Conservation (phyloP, 2,329 filamentous ascomycete genomes). For the Rhytidhysteron rufulum region DNA sequence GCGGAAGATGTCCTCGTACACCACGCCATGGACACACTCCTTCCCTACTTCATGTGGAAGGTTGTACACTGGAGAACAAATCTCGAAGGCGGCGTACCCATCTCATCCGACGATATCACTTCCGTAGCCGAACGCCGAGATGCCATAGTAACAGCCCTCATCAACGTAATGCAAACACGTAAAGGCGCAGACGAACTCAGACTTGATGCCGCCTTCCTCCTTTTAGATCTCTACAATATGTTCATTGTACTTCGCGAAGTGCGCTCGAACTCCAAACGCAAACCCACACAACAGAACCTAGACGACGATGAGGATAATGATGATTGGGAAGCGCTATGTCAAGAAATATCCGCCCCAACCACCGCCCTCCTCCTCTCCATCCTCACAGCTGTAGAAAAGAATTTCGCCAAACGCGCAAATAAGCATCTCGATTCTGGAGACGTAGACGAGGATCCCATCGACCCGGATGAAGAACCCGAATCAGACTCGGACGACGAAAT, state of each 20-base stretch:
- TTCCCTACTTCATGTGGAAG: constrained; percentile 98
- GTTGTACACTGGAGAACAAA: constrained; percentile 49
- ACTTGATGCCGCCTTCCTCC: constrained; percentile 67
- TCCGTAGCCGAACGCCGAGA: constrained; percentile 51
- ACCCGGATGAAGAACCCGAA: constrained; percentile 62
- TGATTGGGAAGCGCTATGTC: constrained; percentile 58
- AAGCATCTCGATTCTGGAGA: constrained; percentile 40
- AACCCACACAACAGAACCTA: constrained; percentile 24
- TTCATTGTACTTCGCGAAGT: constrained; percentile 68
- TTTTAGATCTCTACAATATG: constrained; percentile 78
- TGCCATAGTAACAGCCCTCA: constrained; percentile 47
- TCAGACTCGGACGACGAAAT: constrained; percentile 57
- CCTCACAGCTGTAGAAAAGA: constrained; percentile 72
- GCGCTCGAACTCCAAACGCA: constrained; percentile 29
- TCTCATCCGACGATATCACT: constrained; percentile 59
- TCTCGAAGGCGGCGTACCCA: constrained; percentile 37
- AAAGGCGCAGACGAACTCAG: constrained; percentile 72
- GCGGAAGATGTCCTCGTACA: constrained; percentile 75
- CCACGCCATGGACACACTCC: constrained; percentile 69
- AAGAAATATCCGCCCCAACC: constrained; percentile 62
- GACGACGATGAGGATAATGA: constrained; percentile 36
- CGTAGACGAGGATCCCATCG: constrained; percentile 70
- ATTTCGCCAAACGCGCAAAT: constrained; percentile 43
- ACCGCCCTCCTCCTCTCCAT: constrained; percentile 68
- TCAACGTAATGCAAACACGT: constrained; percentile 48